Evolutionary conservation across 768 basidiomycete species (phyloP).

Genomic region (Rhodotorula kratochvilovae): DNA sequence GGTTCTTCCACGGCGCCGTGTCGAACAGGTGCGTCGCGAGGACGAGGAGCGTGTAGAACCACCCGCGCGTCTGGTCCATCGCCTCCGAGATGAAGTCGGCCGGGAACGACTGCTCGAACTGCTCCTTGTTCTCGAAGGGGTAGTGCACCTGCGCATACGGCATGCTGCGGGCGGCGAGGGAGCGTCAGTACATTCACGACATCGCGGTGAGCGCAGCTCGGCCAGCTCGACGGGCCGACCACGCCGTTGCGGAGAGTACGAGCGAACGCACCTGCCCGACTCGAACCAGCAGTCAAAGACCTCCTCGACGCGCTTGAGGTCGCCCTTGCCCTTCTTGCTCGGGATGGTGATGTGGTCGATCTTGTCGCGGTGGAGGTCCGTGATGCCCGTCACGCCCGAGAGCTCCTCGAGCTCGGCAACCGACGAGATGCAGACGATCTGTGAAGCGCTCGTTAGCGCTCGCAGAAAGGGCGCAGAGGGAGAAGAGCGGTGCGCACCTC

Average conservation of each 20-base stretch:
- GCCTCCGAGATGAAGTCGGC: conserved; percentile 97
- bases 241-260: no score
- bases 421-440: conserved; percentile 69
- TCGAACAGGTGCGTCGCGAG: conserved; percentile 93
- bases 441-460: no score
- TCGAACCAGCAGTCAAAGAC: conserved; percentile 99
- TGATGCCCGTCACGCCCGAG: conserved; percentile 77
- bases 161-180: conserved; percentile 60
- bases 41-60: conserved; percentile 98
- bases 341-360: conserved; percentile 97
- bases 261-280: conserved; percentile 75
- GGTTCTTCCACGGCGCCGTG: conserved; percentile 93
- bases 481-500: conserved; percentile 57
- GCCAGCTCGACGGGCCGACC: no score
- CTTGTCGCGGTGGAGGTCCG: conserved; percentile 85
- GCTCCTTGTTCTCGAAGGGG: conserved; percentile 92
- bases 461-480: background rate
- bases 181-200: background rate
- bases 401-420: conserved; percentile 79
- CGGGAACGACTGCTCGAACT: conserved; percentile 78
- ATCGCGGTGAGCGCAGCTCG: background rate
- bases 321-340: conserved; percentile 78
- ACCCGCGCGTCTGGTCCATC: conserved; percentile 97
- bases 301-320: conserved; percentile 83
- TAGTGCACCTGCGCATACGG: conserved; percentile 96